phyloP scores from a whole-genome alignment of 2,329 filamentous ascomycete species.

The Exophiala calicioides region DNA sequence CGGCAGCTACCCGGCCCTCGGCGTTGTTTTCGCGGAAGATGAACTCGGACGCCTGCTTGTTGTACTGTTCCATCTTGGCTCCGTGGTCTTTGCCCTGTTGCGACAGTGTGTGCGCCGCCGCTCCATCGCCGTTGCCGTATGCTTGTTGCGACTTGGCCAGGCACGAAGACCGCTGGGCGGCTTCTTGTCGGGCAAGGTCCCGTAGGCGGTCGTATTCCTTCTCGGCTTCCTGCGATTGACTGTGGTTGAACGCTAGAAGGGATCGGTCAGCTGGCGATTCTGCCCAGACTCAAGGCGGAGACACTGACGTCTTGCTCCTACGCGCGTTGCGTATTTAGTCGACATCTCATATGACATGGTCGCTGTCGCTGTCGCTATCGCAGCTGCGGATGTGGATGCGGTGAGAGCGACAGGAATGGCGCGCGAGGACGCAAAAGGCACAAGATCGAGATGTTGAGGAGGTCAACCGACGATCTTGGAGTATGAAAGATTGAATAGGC shows the following conservation, averaged over 20 bases:
- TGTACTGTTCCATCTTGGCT: slow-evolving; percentile 81
- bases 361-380: too few relatives aligned
- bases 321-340: slow-evolving; percentile 38
- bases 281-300: neutral
- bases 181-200: slow-evolving; percentile 77
- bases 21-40: slow-evolving; percentile 97
- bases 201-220: slow-evolving; percentile 90
- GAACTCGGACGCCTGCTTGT: slow-evolving; percentile 85
- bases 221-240: slow-evolving; percentile 67
- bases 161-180: slow-evolving; percentile 72
- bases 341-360: slow-evolving; percentile 45
- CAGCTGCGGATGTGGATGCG: slow-evolving; percentile 38
- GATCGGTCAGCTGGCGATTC: slow-evolving; percentile 4
- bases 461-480: too few relatives aligned
- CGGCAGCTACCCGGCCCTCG: slow-evolving; percentile 67
- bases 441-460: too few relatives aligned
- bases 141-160: slow-evolving; percentile 78
- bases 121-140: slow-evolving; percentile 81
- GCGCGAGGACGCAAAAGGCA: too few relatives aligned
- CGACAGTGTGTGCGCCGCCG: slow-evolving; percentile 76
- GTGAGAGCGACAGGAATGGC: too few relatives aligned
- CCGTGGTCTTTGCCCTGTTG: slow-evolving; percentile 84
- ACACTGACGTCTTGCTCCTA: slow-evolving; percentile 29
- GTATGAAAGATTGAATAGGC: too few relatives aligned
- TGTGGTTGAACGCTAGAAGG: slow-evolving; percentile 70